phyloP scores from a whole-genome alignment of 2,329 filamentous ascomycete species.

The Nannizzia gypsea region DNA sequence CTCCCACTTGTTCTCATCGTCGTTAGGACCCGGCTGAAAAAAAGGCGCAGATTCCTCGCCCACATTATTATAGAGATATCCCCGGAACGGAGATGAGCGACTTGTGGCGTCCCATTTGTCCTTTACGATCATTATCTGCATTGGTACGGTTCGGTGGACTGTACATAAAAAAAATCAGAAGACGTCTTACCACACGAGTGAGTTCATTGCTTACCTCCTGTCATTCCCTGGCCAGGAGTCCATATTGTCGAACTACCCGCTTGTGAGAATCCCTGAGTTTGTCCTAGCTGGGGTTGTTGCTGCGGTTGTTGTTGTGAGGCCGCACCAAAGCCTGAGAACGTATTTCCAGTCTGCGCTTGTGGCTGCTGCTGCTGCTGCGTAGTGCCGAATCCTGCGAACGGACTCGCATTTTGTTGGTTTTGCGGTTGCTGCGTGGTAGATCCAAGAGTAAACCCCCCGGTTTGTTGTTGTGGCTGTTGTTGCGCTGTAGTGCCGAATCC shows the following conservation, averaged over 20 bases:
- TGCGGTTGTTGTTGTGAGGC: conserved; percentile 16
- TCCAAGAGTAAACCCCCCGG: conserved; percentile 13
- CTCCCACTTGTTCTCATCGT: conserved; percentile 53
- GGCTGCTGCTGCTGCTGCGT: conserved; percentile 11
- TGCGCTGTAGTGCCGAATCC: conserved; percentile 22
- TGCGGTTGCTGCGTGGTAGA: conserved; percentile 13
- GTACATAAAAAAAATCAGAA: not conserved
- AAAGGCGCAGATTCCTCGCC: conserved; percentile 48
- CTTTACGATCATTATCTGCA: conserved; percentile 49
- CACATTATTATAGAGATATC: conserved; percentile 54
- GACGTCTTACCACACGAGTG: not conserved
- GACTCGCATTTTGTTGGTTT: conserved; percentile 10
- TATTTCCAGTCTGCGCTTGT: conserved; percentile 28
- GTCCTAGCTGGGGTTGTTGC: conserved; percentile 31
- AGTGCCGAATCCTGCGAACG: conserved; percentile 6
- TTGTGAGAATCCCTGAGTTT: conserved; percentile 27
- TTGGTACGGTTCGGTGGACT: conserved; percentile 50
- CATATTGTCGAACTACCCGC: conserved; percentile 30
- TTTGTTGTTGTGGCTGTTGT: conserved; percentile 30
- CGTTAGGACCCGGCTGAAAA: conserved; percentile 46
- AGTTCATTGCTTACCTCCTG: conserved; percentile 24
- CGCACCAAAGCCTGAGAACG: conserved; percentile 28
- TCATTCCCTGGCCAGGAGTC: conserved; percentile 34
- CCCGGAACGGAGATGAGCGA: conserved; percentile 43
- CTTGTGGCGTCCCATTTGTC: conserved; percentile 49